A percentile compares a stretch with the other conserved stretches of the same genome.
Evolutionary conservation across 768 basidiomycete genomes (phyloP).

Genomic region (Boletus edulis): DNA sequence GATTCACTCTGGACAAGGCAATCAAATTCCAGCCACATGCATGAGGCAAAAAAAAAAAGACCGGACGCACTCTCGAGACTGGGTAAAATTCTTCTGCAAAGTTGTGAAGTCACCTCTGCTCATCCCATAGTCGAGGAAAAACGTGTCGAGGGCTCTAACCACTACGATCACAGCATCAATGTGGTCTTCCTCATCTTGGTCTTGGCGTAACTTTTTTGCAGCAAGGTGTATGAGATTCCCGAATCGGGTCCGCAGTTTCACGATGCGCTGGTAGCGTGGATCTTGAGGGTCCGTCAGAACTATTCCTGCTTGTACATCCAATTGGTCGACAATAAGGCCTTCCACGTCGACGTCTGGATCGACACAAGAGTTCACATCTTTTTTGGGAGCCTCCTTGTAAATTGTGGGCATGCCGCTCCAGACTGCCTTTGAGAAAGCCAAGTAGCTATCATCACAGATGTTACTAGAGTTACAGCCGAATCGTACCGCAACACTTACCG

Average conservation of each 20-base stretch:
- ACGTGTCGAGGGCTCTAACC: slow-evolving; percentile 72
- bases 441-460: slow-evolving; percentile 42
- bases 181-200: slow-evolving; percentile 71
- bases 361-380: slow-evolving; percentile 54
- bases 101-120: slow-evolving; percentile 55
- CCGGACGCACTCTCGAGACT: slow-evolving; percentile 29
- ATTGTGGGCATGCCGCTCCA: slow-evolving; percentile 78
- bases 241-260: slow-evolving; percentile 56
- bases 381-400: slow-evolving; percentile 54
- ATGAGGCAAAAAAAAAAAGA: not conserved
- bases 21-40: not conserved
- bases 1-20: slow-evolving; percentile 47
- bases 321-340: slow-evolving; percentile 63
- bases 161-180: slow-evolving; percentile 81
- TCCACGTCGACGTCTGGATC: slow-evolving; percentile 62
- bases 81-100: slow-evolving; percentile 48
- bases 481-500: slow-evolving; percentile 43
- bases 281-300: slow-evolving; percentile 71
- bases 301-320: slow-evolving; percentile 74
- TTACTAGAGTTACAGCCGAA: not conserved
- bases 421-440: slow-evolving; percentile 70
- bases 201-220: slow-evolving; percentile 58
- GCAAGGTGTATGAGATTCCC: slow-evolving; percentile 69
- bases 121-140: slow-evolving; percentile 69
- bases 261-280: slow-evolving; percentile 66